phyloP scores from a whole-genome alignment of 1,284 basidiomycete genomes.

The Marasmius sp. region DNA sequence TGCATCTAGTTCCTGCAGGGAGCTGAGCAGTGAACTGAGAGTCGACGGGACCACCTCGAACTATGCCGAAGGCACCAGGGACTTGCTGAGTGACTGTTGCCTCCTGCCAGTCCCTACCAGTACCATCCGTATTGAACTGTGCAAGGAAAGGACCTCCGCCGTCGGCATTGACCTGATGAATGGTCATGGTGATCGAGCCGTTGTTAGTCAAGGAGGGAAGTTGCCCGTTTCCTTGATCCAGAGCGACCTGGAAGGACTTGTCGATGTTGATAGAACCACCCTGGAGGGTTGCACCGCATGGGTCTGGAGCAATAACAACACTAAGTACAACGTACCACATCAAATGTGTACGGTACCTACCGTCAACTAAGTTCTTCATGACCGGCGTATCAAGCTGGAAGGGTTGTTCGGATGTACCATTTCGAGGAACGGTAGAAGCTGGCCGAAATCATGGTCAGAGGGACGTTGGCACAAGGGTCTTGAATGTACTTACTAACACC shows the following conservation, averaged over 20 bases:
- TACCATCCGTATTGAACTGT: slow-evolving; percentile 21
- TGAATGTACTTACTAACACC: slow-evolving; percentile 17
- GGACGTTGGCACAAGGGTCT: not conserved
- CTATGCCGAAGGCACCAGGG: slow-evolving; percentile 18
- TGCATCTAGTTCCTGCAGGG: slow-evolving; percentile 17
- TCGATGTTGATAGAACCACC: slow-evolving; percentile 18
- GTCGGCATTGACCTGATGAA: slow-evolving; percentile 23
- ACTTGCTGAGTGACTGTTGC: slow-evolving; percentile 16
- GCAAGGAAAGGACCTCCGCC: slow-evolving; percentile 22
- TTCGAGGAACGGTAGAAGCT: slow-evolving; percentile 14
- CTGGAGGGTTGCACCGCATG: slow-evolving; percentile 21
- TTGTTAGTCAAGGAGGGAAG: slow-evolving; percentile 16
- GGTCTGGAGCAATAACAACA: slow-evolving; percentile 7
- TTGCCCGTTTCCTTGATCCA: slow-evolving; percentile 15
- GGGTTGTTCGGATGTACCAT: slow-evolving; percentile 20
- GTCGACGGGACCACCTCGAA: slow-evolving; percentile 20
- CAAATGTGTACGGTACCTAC: slow-evolving; percentile 2
- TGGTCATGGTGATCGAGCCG: slow-evolving; percentile 15
- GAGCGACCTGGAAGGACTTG: slow-evolving; percentile 11
- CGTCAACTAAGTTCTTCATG: slow-evolving; percentile 18
- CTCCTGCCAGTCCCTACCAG: slow-evolving; percentile 17
- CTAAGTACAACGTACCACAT: not conserved
- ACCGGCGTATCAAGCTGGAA: slow-evolving; percentile 23
- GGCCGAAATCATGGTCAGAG: not conserved
- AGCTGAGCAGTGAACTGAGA: slow-evolving; percentile 17